Evolutionary conservation across 768 basidiomycete genomes (phyloP), one percentile per base, ranked within the genome.

Genomic region (Termitomyces titanicus): DNA sequence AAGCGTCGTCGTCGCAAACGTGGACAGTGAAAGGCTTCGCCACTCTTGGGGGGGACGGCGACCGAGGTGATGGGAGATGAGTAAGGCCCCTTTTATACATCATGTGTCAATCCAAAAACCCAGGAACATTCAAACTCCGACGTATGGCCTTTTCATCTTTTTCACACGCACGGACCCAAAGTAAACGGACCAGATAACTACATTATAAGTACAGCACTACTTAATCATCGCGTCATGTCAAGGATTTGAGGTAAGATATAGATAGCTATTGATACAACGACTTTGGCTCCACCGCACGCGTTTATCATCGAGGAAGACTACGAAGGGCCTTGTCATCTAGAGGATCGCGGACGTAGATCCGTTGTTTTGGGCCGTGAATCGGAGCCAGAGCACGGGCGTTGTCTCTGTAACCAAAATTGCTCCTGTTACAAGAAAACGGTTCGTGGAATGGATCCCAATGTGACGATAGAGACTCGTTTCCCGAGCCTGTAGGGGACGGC

Each of bases 251-350:
- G 34, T 35, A 35, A 3, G 34, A 12, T 25, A n/a, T 15, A 9
- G 11, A n/a, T 15, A 9, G 11, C 22, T 47, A 48, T 15, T 11
- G 7, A 7, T 33, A 18, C 15, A 49, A 38, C 47, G 29, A n/a
- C 15, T 43, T n/a, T 6, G 12, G 43, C 22, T 43, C 46, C 45
- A 37, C 29, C 44, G 31, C 34, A 13, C 15, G 34, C n/a, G n/a
- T n/a, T 29, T 29, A 11, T 59, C 62, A 65, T 31, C 61, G 66
- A 31, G 64, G 59, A 43, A 84, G 70, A 50, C 79, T 66, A 37
- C 86, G 75, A 62, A 89, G 65, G 37, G 80, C 77, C 56, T 75
- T 77, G 60, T 89, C 88, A 66, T 89, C 88, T 27, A 75, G 61
- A 24, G 82, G 83, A 53, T 84, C 76, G 54, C 88, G 78, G 47